Evolutionary conservation across 345 rosid genomes (phyloP).

Genomic region (Clarkia xantiana): DNA sequence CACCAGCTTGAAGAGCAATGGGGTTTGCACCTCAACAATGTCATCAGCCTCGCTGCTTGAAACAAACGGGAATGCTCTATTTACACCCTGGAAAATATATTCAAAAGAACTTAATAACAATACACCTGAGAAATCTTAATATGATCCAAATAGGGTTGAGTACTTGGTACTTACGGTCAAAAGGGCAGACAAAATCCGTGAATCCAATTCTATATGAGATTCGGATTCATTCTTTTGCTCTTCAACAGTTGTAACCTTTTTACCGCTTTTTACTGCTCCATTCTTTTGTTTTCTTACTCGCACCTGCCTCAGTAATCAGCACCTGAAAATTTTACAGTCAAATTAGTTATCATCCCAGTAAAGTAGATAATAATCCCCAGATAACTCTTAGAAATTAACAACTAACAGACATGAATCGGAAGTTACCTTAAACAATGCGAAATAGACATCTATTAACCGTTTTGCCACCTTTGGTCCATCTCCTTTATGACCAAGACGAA

Average conservation of each 20-base stretch:
- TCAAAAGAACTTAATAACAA: conserved; percentile 1
- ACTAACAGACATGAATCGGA: background rate
- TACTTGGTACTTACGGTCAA: conserved; percentile 57
- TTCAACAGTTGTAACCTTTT: conserved; percentile 19
- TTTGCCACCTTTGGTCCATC: conserved; percentile 86
- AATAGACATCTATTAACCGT: conserved; percentile 79
- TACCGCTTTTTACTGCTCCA: conserved; percentile 12
- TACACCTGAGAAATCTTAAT: no score
- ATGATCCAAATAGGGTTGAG: background rate
- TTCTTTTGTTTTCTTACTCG: conserved; percentile 19
- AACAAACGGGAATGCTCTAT: conserved; percentile 96
- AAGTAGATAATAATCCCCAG: background rate
- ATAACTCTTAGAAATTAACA: background rate
- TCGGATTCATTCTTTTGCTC: conserved; percentile 33
- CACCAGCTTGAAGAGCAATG: conserved; percentile 84
- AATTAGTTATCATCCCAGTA: background rate
- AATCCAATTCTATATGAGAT: conserved; percentile 77
- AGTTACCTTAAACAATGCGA: conserved; percentile 82
- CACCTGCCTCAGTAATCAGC: conserved; percentile 44
- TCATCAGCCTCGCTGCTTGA: conserved; percentile 75
- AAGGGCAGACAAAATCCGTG: conserved; percentile 80
- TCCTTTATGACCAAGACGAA: conserved; percentile 64
- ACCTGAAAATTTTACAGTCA: conserved; percentile 32
- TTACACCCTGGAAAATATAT: conserved; percentile 53
- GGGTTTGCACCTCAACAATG: conserved; percentile 74